Base-by-base conservation (phyloP, 169 alveolate species). In the Plasmodium reichenowi region DNA sequence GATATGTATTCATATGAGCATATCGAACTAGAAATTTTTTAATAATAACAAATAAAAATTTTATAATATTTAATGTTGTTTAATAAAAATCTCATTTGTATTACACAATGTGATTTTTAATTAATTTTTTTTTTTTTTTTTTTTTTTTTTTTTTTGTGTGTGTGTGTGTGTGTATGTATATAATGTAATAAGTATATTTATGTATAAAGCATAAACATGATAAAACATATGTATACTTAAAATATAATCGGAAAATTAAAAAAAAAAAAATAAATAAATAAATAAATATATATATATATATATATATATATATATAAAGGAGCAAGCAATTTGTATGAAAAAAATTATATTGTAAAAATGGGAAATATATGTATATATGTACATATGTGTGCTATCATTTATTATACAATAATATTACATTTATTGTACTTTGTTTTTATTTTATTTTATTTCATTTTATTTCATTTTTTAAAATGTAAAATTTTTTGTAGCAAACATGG, bases 401-500 rank as follows among this genome's bases (percentile, higher is more conserved):
- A 62, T 62, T 26, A 24, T 24, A 62, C 47, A 62, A 24, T 7
- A 62, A 24, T 22, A 24, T 15, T 26, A 12, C 22, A 47, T 47
- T 48, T 20, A 20, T 15, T 71, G 12, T 71, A 29, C 20, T 8
- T n/a, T 12, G 8, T 8, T 26, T 29, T 26, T 8, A 66, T 38
- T 38, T 66, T 5, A 9, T 15, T 32, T 9, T 12, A 15, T n/a
- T n/a, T n/a, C 32, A 64, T 3, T 3, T 64, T 13, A 64, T 29
- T 13, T 4, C 22, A 9, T 29, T 54, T 56, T 29, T 88, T 93
- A 98, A 89, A 98, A 98, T 62, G 93, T 86, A 95, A 96, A 98
- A 63, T 95, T 97, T 17, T 98, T 96, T 45, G 96, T 97, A 52
- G 98, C 97, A 92, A 95, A 97, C 99, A 98, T 98, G 48, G 99